Evolutionary conservation across 73 alveolate genomes (phyloP).

Genomic region (Paramecium primaurelia): DNA sequence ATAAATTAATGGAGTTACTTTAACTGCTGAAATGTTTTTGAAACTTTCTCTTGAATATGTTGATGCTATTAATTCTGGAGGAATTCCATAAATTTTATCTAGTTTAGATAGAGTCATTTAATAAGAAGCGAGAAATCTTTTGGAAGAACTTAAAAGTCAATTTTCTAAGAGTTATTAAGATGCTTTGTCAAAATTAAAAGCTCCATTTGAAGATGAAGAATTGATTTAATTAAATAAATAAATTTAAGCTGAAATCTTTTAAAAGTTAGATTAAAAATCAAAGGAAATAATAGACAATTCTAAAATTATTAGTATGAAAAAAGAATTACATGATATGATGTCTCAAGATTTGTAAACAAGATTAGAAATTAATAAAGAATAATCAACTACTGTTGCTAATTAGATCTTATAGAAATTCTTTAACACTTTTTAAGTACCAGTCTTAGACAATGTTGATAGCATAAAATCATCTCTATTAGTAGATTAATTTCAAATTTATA

Average conservation of each 20-base stretch:
- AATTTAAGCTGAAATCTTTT: neutral
- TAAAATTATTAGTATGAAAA: neutral
- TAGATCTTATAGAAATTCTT: neutral
- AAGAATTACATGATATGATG: constrained; percentile 54
- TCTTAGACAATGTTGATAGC: constrained; percentile 23
- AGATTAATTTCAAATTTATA: neutral
- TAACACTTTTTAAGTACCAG: constrained; percentile 7
- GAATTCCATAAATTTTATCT: constrained; percentile 83
- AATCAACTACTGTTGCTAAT: constrained; percentile 15
- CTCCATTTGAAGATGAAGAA: constrained; percentile 57
- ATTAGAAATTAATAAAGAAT: constrained; percentile 48
- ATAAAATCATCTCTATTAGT: neutral
- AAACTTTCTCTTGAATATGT: constrained; percentile 84
- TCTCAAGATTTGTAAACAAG: constrained; percentile 23
- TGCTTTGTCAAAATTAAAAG: neutral
- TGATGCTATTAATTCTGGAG: constrained; percentile 82
- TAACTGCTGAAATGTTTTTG: constrained; percentile 84
- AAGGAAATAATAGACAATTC: constrained; percentile 16
- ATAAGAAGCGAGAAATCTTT: constrained; percentile 77
- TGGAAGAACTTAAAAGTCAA: constrained; percentile 67
- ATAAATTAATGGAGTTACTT: constrained; percentile 73
- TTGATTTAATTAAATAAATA: neutral
- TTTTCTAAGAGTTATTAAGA: constrained; percentile 12
- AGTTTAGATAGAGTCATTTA: constrained; percentile 89
- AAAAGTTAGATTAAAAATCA: constrained; percentile 18